phyloP scores from a whole-genome alignment of 2,329 filamentous ascomycete genomes.

The Phyllosticta capitalensis region DNA sequence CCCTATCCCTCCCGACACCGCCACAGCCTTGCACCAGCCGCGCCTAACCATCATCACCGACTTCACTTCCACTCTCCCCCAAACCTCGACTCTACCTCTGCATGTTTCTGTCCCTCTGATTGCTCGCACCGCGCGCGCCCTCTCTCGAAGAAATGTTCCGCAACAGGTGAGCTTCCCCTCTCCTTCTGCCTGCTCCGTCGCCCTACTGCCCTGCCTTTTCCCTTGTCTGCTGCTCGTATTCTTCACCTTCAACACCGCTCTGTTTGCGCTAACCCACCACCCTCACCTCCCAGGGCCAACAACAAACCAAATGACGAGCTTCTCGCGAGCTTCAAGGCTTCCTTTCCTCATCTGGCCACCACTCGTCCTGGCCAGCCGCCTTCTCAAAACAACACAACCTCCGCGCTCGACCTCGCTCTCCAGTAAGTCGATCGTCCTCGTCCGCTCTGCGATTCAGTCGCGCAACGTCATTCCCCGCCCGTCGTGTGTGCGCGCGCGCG shows the following conservation, averaged over 20 bases:
- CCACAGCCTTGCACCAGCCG: not conserved
- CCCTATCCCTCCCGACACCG: not conserved
- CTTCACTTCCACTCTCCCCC: too few species aligned
- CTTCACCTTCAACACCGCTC: constrained; percentile 10
- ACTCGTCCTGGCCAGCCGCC: constrained; percentile 37
- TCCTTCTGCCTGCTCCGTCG: not conserved
- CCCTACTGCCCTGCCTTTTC: too few species aligned
- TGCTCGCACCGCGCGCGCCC: constrained; percentile 20
- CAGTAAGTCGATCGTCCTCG: constrained; percentile 29
- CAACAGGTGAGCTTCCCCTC: constrained; percentile 32
- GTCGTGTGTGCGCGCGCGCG: not conserved
- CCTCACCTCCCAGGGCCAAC: constrained; percentile 48
- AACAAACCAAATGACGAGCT: constrained; percentile 82
- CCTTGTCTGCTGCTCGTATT: constrained; percentile 16
- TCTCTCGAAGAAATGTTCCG: constrained; percentile 34
- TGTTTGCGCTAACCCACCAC: constrained; percentile 17
- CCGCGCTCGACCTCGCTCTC: constrained; percentile 34
- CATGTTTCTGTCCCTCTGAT: constrained; percentile 21
- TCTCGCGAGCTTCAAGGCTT: constrained; percentile 72
- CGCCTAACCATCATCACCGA: not conserved
- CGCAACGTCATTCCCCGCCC: constrained; percentile 10
- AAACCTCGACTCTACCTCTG: constrained; percentile 13
- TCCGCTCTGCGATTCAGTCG: constrained; percentile 10
- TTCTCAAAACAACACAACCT: constrained; percentile 21
- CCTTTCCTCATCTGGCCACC: constrained; percentile 60